Conservation (phyloP, 1,284 basidiomycete species). For the Termitomyces sp. region DNA sequence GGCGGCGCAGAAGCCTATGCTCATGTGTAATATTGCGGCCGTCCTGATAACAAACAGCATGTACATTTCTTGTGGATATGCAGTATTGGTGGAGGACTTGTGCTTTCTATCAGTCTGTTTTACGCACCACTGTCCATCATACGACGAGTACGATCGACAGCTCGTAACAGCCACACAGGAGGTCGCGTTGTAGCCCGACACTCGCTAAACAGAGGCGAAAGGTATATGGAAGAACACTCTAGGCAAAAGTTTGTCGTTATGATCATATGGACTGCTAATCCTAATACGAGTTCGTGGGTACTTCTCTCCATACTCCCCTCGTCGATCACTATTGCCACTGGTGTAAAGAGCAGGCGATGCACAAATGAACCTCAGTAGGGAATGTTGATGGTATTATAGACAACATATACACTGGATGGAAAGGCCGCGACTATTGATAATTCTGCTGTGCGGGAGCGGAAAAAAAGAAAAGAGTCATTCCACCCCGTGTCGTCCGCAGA, state of each 20-base stretch:
- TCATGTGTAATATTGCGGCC: not conserved
- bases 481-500: not conserved
- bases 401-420: not conserved
- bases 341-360: not conserved
- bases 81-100: not conserved
- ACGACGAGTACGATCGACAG: conserved; percentile 10
- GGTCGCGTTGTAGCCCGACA: not conserved
- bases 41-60: not conserved
- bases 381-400: not conserved
- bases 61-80: not conserved
- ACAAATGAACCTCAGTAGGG: not conserved
- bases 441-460: not conserved
- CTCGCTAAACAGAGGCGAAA: conserved; percentile 6
- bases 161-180: conserved; percentile 10
- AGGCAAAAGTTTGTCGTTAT: conserved; percentile 4
- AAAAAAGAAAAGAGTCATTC: not conserved
- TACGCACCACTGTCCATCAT: conserved; percentile 1
- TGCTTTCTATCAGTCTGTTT: not conserved
- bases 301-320: not conserved
- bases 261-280: conserved; percentile 4
- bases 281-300: conserved; percentile 2
- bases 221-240: conserved; percentile 1
- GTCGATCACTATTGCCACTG: not conserved
- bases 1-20: conserved; percentile 4
- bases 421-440: not conserved